Evolutionary conservation across 2,329 filamentous ascomycete genomes (phyloP).

Genomic region (Neonectria faginata): DNA sequence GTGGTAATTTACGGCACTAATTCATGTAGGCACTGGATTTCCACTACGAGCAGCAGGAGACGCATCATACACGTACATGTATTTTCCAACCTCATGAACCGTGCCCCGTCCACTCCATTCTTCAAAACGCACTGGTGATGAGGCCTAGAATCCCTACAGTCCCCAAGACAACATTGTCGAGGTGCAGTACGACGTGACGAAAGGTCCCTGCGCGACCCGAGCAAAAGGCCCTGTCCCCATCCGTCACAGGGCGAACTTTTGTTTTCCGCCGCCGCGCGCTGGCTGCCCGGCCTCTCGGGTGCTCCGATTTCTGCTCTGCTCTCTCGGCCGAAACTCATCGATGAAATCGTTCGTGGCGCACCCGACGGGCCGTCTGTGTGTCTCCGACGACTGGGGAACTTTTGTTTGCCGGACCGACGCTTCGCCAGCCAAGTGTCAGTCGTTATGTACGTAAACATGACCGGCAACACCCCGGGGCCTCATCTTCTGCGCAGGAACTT

Average conservation of each 20-base stretch:
- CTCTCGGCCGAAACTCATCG: conserved; percentile 11
- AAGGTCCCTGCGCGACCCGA: conserved; percentile 27
- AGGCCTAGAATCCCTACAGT: background rate
- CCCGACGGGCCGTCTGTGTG: conserved; percentile 19
- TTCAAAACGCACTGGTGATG: background rate
- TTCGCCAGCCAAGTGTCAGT: conserved; percentile 15
- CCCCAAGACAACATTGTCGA: conserved; percentile 1
- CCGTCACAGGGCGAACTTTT: conserved; percentile 25
- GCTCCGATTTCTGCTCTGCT: conserved; percentile 10
- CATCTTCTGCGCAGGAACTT: conserved; percentile 20
- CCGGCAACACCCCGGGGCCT: conserved; percentile 16
- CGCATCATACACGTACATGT: background rate
- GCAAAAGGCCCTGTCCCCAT: conserved; percentile 32
- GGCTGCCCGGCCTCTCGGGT: conserved; percentile 10
- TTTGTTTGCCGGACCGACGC: conserved; percentile 20
- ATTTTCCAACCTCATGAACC: background rate
- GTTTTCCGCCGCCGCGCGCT: conserved; percentile 14
- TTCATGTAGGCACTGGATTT: too few species aligned
- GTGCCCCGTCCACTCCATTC: background rate
- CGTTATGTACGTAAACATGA: conserved; percentile 20
- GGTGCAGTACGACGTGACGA: background rate
- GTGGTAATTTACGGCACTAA: background rate
- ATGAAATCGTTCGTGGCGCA: conserved; percentile 3
- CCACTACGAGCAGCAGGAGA: background rate
- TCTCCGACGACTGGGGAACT: conserved; percentile 21